Conservation (phyloP, 2,329 filamentous ascomycete species). For the Hypomyces perniciosus region DNA sequence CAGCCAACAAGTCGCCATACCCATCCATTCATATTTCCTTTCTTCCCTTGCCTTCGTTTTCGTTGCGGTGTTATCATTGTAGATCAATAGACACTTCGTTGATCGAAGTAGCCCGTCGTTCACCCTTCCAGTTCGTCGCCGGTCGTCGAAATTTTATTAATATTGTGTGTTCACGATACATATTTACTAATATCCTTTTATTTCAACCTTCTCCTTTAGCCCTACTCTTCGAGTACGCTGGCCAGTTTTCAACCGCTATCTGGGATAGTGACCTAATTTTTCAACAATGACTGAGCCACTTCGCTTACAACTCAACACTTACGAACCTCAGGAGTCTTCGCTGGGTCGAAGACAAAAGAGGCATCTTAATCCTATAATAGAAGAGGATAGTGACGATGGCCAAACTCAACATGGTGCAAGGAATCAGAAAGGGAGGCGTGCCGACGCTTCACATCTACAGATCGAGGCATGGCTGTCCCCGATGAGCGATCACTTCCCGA, state of each 20-base stretch:
- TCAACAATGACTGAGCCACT: slow-evolving; percentile 43
- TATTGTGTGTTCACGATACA: not conserved
- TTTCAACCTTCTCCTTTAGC: not conserved
- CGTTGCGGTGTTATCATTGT: slow-evolving; percentile 21
- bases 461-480: slow-evolving; percentile 55
- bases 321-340: slow-evolving; percentile 46
- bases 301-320: slow-evolving; percentile 22
- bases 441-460: slow-evolving; percentile 38
- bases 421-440: slow-evolving; percentile 22
- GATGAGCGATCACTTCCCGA: slow-evolving; percentile 62
- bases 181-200: slow-evolving; percentile 13
- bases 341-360: slow-evolving; percentile 48
- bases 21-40: slow-evolving; percentile 29
- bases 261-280: slow-evolving; percentile 25
- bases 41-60: slow-evolving; percentile 26
- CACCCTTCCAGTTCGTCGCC: slow-evolving; percentile 26
- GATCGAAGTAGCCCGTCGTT: slow-evolving; percentile 41
- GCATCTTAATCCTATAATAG: slow-evolving; percentile 61
- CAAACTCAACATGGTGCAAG: slow-evolving; percentile 17
- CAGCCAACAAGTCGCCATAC: slow-evolving; percentile 21
- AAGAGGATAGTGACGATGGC: slow-evolving; percentile 44
- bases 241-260: slow-evolving; percentile 17
- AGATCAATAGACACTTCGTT: slow-evolving; percentile 35
- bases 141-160: slow-evolving; percentile 27
- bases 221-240: not conserved